Base-by-base conservation (phyloP, 768 basidiomycete species). In the Roridomyces roridus region DNA sequence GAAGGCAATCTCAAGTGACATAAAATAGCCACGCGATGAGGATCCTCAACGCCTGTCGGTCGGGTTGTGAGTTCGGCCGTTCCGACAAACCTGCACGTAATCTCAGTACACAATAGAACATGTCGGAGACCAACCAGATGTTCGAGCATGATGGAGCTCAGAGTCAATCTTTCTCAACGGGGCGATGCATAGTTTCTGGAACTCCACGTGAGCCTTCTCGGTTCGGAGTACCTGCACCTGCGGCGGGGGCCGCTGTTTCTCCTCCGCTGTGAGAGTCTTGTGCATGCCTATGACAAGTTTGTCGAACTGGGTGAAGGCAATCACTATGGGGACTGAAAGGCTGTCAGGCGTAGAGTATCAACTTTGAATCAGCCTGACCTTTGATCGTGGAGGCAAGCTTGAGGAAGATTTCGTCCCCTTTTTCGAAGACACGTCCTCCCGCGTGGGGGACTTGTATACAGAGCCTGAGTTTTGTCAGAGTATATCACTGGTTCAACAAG, bases 241-340 rank as follows among this genome's bases (percentile, higher is more conserved):
- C 7, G 25, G 24, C 4, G 23, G 14, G 5, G 43, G 35, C 34
- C 6, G 20, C 31, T 28, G 12, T 8, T 20, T 37, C 34, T 44
- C 51, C 20, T 44, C 50, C 4, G 10, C 21, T n/a, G 35, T 37
- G 17, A 53, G 18, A 25, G 9, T 17, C 10, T 17, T 24, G 15
- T 37, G 17, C 39, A 46, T 55, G 7, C 37, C 8, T 11, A 17
- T 42, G 17, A 46, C 15, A 28, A 55, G 39, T 18, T 20, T 40
- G 28, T 55, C 53, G 11, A 55, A 55, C 20, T 55, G 45, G 17
- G 53, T 55, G 17, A 55, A 55, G 17, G 47, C 53, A 10, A 47
- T 45, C 15, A 55, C 15, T 3, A 42, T 12, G 10, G 53, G 53
- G 7, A 55, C 53, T 55, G 36, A 9, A 6, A n/a, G 28, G 24